Base-by-base conservation (phyloP, 2,329 filamentous ascomycete species). In the Sclerotinia nivalis region DNA sequence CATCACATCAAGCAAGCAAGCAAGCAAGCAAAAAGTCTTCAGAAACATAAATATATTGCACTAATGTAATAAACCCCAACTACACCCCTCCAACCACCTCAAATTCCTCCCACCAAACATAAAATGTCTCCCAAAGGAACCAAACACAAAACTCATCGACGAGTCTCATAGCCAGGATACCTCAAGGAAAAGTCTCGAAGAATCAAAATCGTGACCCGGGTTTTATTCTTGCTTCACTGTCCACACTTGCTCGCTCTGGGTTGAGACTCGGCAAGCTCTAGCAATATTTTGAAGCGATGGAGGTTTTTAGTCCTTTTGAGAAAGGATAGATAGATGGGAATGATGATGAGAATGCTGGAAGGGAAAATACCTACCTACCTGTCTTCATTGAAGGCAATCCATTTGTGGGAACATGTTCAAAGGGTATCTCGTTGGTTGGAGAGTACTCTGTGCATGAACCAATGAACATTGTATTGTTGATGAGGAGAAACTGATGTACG, bases 201-300 rank as follows among this genome's bases (percentile, higher is more conserved):
- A 78, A 78, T 77, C 76, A 78, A 76, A 75, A 77, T 78, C 75
- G 73, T 71, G 74, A 77, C 75, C 18, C 76, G 68, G 75, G 71
- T 80, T 72, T 84, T 80, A 78, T 79, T 86, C 80, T 86, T 82
- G 84, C 84, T 86, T 85, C 84, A 80, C 77, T 83, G 83, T 86
- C 84, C 83, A 86, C 84, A 86, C 84, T 83, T 80, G 81, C 82
- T 77, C 83, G 82, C 81, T 83, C 83, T 84, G 79, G 79, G 80
- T 76, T 76, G 79, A 76, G 82, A 77, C 80, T 82, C 81, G 84
- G 80, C 83, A 81, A 82, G 84, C 84, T 86, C 84, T 86, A 86
- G 84, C 84, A 82, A 82, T 78, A 77, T 73, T 71, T 76, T 76
- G 76, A 77, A 78, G 77, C 76, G 47, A 64, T 52, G 60, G 28